Evolutionary conservation across 768 basidiomycete species (phyloP).

Genomic region (Kwoniella sp.): DNA sequence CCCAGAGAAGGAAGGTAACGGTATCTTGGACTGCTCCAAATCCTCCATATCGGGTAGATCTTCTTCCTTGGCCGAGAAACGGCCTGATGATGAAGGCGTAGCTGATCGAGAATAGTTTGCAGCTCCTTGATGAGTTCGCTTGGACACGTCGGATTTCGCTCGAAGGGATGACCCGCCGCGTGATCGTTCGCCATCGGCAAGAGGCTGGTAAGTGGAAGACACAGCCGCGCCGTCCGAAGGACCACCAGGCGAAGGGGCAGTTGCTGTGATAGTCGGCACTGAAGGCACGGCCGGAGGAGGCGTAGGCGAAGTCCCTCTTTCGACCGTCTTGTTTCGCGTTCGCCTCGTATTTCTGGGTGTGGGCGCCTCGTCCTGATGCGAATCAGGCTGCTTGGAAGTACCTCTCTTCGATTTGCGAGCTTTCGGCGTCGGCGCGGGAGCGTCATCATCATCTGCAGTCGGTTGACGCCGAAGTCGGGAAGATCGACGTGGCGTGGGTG

Average conservation of each 20-base stretch:
- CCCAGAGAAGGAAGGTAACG: constrained; percentile 41
- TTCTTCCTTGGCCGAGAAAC: constrained; percentile 51
- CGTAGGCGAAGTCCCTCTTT: constrained; percentile 34
- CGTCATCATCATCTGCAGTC: constrained; percentile 24
- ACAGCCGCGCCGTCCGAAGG: background rate
- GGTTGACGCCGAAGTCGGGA: constrained; percentile 28
- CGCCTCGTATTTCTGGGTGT: constrained; percentile 28
- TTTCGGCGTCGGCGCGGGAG: constrained; percentile 33
- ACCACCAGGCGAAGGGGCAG: constrained; percentile 44
- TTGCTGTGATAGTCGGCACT: constrained; percentile 47
- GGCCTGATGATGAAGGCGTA: constrained; percentile 33
- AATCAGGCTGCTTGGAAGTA: constrained; percentile 19
- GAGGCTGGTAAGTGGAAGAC: constrained; percentile 30
- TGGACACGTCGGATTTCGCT: constrained; percentile 35
- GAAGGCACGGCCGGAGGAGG: constrained; percentile 22
- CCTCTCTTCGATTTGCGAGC: constrained; percentile 22
- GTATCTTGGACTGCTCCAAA: constrained; percentile 43
- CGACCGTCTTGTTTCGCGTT: constrained; percentile 30
- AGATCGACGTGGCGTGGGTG: constrained; percentile 45
- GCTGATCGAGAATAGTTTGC: constrained; percentile 38
- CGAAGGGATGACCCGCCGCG: constrained; percentile 35
- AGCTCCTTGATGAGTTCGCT: constrained; percentile 36
- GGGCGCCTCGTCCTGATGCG: constrained; percentile 29
- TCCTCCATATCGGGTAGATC: constrained; percentile 51
- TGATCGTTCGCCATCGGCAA: constrained; percentile 29